Evolutionary conservation across 2,329 filamentous ascomycete genomes (phyloP), one percentile per base, ranked within the genome.

Genomic region (Cercospora canescens): DNA sequence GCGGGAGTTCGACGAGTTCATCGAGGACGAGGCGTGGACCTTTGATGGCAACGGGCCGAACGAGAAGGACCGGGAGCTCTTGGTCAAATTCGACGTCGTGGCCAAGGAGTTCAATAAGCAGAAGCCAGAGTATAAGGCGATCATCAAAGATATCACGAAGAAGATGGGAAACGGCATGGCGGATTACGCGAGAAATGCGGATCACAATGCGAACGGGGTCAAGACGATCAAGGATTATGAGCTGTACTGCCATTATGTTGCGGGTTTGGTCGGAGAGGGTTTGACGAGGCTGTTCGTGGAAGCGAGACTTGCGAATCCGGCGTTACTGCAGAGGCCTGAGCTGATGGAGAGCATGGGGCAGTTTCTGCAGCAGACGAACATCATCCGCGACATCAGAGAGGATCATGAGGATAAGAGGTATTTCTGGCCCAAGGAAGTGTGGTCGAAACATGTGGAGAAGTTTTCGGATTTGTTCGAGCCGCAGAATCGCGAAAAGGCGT

Each of bases 131-230:
- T 98, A 99, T 82, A 87, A 86, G 79, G 87, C 85, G 6, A 94
- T 98, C 76, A 95, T 99, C 80, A 90, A 90, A 80, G 94, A 98
- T 74, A 97, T 98, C 76, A 93, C 93, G 34, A 84, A 89, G 76
- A 91, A 93, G 81, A 99, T 99, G 95, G 94, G 94, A 70, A 94
- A 98, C 76, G 95, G 95, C 72, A 99, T 99, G 95, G 95, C 95
- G 30, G 94, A 99, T 81, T 99, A 96, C 78, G 91, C 88, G 45
- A 85, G 91, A 72, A 95, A 96, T 74, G 89, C 92, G 14, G 92
- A 95, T 73, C 86, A 91, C 79, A 72, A 73, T 45, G 83, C 87
- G 70, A 88, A 93, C 66, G 93, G 93, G 56, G 90, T 98, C 66
- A 86, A 93, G 76, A 94, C 91, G 0, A 82, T 96, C 72, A 86